Evolutionary conservation across 345 rosid genomes (phyloP), one percentile per base, ranked within the genome.

Genomic region (Eucalyptus guilfoylei): DNA sequence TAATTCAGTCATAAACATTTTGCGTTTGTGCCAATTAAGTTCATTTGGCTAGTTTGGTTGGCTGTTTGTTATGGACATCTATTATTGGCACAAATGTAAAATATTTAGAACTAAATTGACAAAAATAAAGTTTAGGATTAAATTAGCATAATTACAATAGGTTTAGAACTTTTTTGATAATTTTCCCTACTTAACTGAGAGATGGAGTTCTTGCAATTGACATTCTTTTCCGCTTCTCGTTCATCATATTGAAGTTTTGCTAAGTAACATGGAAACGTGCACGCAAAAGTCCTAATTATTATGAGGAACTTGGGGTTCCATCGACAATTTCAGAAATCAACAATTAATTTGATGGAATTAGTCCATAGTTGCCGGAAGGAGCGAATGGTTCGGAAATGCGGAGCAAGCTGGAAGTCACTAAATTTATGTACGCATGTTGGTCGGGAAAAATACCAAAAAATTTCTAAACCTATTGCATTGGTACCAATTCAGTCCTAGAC

Each of bases 401-500:
- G 58, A 62, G 34, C 16, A 28, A 62, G 34, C 9, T 62, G 16
- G 34, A 62, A 62, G 16, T 30, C 34, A 28, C 69, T 62, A 13
- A 62, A 30, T 62, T 62, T 62, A 0, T 62, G 69, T 3, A 62
- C 13, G n/a, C 32, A 62, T 6, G 69, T 62, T 62, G 19, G 37
- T 32, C 4, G 21, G 37, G 37, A 30, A 64, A 14, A 64, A 7
- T n/a, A 8, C 2, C 19, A 64, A n/a, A 64, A 62, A 64, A 14
- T 14, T 9, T 5, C 0, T 15, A 64, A n/a, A 64, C 11, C 10
- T n/a, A 64, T 64, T n/a, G 2, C 1, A 14, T 4, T n/a, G 1
- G 1, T 64, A 8, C 0, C 11, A 64, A 64, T n/a, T 64, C 0
- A 64, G 3, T 14, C 21, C 0, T n/a, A 64, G n/a, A n/a, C 2